These are phyloP conservation scores for Suillus decipiens DNA, from an alignment of 768 basidiomycete species.

Conservation along the genomic window DNA sequence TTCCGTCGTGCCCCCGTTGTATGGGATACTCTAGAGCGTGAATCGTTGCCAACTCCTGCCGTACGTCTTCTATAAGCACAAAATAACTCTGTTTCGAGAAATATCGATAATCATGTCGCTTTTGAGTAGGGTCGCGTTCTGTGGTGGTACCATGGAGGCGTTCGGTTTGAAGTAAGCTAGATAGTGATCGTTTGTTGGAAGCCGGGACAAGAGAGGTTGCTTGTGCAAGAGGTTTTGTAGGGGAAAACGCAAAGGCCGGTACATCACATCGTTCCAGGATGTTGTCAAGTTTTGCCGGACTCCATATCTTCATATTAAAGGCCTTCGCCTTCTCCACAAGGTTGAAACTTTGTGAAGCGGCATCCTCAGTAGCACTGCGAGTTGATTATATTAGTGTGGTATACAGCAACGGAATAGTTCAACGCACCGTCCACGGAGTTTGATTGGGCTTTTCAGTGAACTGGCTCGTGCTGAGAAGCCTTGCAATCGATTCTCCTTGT, in stretches of 20 bases:
- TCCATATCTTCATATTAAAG: slow-evolving; percentile 89
- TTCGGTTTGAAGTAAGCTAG: slow-evolving; percentile 75
- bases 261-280: slow-evolving; percentile 68
- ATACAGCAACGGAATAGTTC: neutral
- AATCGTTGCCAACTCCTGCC: slow-evolving; percentile 81
- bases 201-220: slow-evolving; percentile 32
- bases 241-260: slow-evolving; percentile 28
- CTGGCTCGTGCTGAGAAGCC: slow-evolving; percentile 24
- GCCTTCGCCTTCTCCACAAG: slow-evolving; percentile 66
- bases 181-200: slow-evolving; percentile 49
- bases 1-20: slow-evolving; percentile 51
- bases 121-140: slow-evolving; percentile 91
- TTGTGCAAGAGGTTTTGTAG: slow-evolving; percentile 28
- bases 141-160: slow-evolving; percentile 78
- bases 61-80: slow-evolving; percentile 90
- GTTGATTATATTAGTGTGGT: slow-evolving; percentile 10
- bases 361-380: slow-evolving; percentile 34
- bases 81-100: slow-evolving; percentile 77
- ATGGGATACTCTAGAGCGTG: slow-evolving; percentile 79
- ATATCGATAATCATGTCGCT: slow-evolving; percentile 85
- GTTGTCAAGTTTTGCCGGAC: slow-evolving; percentile 64
- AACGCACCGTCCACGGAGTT: slow-evolving; percentile 58
- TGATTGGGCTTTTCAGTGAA: slow-evolving; percentile 66
- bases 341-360: slow-evolving; percentile 39
- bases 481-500: slow-evolving; percentile 66